phyloP scores from a whole-genome alignment of 306 rosid genomes.

The Pyrus betulifolia region DNA sequence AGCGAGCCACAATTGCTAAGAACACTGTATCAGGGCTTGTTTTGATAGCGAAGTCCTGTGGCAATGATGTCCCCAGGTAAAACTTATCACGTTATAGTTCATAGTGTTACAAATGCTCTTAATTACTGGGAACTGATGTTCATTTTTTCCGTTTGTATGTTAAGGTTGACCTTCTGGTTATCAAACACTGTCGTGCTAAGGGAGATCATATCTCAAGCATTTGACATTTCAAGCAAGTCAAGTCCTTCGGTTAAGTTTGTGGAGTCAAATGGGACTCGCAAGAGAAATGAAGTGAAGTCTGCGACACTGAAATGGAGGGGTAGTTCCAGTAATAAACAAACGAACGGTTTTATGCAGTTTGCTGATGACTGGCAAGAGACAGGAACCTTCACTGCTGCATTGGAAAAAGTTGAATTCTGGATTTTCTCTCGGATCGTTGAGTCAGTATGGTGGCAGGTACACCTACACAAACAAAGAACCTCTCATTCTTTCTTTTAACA shows the following conservation, averaged over 20 bases:
- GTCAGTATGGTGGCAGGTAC: slow-evolving; percentile 99
- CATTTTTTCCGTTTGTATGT: slow-evolving; percentile 12
- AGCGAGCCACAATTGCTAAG: slow-evolving; percentile 67
- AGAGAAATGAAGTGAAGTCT: slow-evolving; percentile 43
- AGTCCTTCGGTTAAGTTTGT: slow-evolving; percentile 34
- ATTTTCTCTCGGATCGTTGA: slow-evolving; percentile 89
- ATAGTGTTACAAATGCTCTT: neutral
- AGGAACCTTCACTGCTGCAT: slow-evolving; percentile 65
- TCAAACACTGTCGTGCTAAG: slow-evolving; percentile 78
- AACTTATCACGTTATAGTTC: neutral
- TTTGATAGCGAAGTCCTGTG: slow-evolving; percentile 89
- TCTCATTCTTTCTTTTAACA: neutral
- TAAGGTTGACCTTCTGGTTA: slow-evolving; percentile 91
- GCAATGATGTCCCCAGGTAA: slow-evolving; percentile 92
- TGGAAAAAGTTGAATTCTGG: slow-evolving; percentile 92
- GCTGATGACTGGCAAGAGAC: slow-evolving; percentile 91
- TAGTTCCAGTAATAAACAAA: slow-evolving; percentile 39
- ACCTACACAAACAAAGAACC: neutral
- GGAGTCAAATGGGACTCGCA: slow-evolving; percentile 40
- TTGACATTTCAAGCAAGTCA: slow-evolving; percentile 57
- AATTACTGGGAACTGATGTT: slow-evolving; percentile 10
- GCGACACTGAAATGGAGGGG: slow-evolving; percentile 45
- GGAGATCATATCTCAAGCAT: slow-evolving; percentile 64
- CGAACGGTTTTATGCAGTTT: slow-evolving; percentile 36
- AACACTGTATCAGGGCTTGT: slow-evolving; percentile 79